These are phyloP conservation scores for Dactylellina haptotyla DNA, from an alignment of 2,329 filamentous ascomycete genomes.

Conservation along the genomic window DNA sequence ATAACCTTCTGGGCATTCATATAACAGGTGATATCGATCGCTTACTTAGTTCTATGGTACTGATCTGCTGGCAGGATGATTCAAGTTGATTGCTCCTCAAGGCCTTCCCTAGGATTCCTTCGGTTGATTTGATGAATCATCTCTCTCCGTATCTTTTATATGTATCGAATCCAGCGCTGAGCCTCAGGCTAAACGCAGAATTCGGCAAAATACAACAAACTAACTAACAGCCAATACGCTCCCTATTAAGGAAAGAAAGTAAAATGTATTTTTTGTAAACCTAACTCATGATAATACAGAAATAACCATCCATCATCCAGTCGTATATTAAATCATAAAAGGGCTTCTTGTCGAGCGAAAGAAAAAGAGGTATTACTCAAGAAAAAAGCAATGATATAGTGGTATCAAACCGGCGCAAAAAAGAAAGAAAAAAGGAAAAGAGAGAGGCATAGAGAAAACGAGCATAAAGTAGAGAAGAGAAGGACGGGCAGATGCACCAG, in stretches of 20 bases:
- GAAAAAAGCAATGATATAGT: conserved; percentile 14
- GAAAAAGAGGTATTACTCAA: neutral
- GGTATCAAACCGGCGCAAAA: conserved; percentile 27
- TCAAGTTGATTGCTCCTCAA: no score
- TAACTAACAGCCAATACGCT: neutral
- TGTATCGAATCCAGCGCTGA: no score
- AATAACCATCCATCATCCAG: neutral
- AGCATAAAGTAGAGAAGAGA: conserved; percentile 5
- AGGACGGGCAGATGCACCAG: neutral
- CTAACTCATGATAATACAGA: no score
- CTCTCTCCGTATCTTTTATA: no score
- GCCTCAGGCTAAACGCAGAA: no score
- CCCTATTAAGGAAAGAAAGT: neutral
- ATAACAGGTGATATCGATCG: no score
- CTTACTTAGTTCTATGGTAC: no score
- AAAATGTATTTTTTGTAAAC: neutral
- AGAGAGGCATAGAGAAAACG: neutral
- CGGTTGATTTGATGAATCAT: no score
- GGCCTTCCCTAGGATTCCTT: no score
- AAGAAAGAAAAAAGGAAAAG: conserved; percentile 11
- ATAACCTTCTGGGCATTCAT: no score
- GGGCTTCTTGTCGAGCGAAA: neutral
- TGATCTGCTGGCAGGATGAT: no score
- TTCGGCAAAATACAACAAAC: no score
- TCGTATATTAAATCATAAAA: neutral